A percentile compares a stretch with the other conserved stretches of the same genome.
Conservation (phyloP, 805 yeast genomes). For the Ogataea haglerorum region DNA sequence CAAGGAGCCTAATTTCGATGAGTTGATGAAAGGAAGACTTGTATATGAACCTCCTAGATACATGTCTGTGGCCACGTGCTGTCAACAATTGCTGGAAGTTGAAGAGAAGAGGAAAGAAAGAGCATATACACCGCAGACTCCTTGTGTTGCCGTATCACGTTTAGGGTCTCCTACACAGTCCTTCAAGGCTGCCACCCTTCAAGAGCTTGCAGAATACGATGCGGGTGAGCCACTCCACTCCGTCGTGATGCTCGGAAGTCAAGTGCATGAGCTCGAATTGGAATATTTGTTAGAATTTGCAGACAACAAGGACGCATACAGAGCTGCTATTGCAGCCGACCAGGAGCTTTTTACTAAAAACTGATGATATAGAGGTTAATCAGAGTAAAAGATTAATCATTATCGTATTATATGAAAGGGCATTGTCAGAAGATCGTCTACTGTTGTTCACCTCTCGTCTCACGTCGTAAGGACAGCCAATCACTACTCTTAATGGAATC, state of each 20-base stretch:
- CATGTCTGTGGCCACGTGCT: constrained; percentile 89
- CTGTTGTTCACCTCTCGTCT: too few species aligned
- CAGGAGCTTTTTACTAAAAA: constrained; percentile 53
- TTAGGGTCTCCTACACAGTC: constrained; percentile 81
- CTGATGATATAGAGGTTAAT: neutral
- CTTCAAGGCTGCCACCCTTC: constrained; percentile 81
- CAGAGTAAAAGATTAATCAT: too few species aligned
- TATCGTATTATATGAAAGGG: too few species aligned
- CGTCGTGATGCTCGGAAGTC: constrained; percentile 84
- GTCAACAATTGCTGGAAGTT: constrained; percentile 80
- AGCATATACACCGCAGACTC: constrained; percentile 83
- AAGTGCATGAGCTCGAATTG: constrained; percentile 87
- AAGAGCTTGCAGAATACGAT: constrained; percentile 75
- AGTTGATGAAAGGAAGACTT: constrained; percentile 86
- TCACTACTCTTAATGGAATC: too few species aligned
- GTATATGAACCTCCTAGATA: constrained; percentile 97
- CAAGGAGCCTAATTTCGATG: constrained; percentile 92
- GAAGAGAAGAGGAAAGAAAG: constrained; percentile 73
- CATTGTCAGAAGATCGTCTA: too few species aligned
- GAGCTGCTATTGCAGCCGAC: constrained; percentile 45
- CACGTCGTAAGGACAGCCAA: too few species aligned
- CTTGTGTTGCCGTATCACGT: constrained; percentile 91
- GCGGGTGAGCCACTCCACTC: constrained; percentile 96
- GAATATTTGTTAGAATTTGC: constrained; percentile 80
- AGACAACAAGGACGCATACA: constrained; percentile 52